These are phyloP conservation scores for Hawksworthiomyces lignivorus DNA, from an alignment of 2,329 filamentous ascomycete species.

Conservation along the genomic window DNA sequence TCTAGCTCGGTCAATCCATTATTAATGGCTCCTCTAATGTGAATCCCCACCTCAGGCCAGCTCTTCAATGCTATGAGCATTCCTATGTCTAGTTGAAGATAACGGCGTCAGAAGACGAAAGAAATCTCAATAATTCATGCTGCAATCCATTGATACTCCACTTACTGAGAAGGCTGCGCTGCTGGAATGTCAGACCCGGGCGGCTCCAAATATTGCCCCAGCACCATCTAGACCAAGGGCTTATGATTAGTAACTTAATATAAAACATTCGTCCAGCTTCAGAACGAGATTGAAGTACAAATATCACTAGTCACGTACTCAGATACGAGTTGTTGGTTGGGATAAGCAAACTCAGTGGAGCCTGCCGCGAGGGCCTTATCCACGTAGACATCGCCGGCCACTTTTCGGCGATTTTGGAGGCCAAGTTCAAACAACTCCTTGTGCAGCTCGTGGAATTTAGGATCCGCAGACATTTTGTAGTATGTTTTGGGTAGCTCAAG, in stretches of 20 bases:
- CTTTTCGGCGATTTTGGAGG: slow-evolving; percentile 50
- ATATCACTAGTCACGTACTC: too few species aligned
- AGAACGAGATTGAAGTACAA: too few species aligned
- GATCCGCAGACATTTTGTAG: too few species aligned
- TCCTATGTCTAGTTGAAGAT: too few species aligned
- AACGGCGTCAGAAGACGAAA: too few species aligned
- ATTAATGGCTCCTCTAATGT: slow-evolving; percentile 54
- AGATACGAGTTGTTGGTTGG: slow-evolving; percentile 55
- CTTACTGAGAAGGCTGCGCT: slow-evolving; percentile 53
- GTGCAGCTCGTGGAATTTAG: slow-evolving; percentile 30
- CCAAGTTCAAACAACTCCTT: slow-evolving; percentile 44
- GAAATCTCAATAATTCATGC: too few species aligned
- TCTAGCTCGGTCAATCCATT: slow-evolving; percentile 56
- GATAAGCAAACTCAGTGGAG: slow-evolving; percentile 49
- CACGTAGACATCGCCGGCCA: slow-evolving; percentile 56
- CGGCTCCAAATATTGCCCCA: slow-evolving; percentile 59
- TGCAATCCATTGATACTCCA: too few species aligned
- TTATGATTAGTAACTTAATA: too few species aligned
- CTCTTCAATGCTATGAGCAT: slow-evolving; percentile 53
- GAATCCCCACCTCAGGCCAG: slow-evolving; percentile 50
- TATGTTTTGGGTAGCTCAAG: too few species aligned
- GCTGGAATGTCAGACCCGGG: slow-evolving; percentile 53
- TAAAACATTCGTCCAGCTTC: too few species aligned
- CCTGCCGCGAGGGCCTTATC: slow-evolving; percentile 47
- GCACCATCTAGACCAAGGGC: too few species aligned